These are phyloP conservation scores for Corymbia calophylla DNA, from an alignment of 441 rosid genomes.

Conservation along the genomic window DNA sequence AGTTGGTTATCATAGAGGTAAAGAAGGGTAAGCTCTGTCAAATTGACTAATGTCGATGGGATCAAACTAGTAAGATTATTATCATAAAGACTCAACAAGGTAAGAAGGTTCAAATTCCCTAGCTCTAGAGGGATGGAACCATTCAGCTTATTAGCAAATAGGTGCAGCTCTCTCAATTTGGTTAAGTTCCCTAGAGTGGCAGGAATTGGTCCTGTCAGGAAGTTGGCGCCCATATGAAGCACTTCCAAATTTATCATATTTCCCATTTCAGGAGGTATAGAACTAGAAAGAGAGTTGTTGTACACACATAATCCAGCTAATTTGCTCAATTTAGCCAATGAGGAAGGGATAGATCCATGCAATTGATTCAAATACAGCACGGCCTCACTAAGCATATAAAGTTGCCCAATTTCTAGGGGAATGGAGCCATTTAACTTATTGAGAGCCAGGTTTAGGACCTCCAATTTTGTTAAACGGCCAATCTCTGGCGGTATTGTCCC, in stretches of 20 bases:
- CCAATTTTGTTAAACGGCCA: constrained; percentile 4
- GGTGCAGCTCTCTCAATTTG: neutral
- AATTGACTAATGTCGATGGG: too few species aligned
- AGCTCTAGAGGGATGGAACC: neutral
- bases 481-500: constrained; percentile 24
- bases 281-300: neutral
- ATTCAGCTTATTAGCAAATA: neutral
- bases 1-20: neutral
- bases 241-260: neutral
- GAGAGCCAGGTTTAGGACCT: constrained; percentile 5
- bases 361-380: neutral
- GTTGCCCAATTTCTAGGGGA: neutral
- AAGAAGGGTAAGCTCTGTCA: neutral
- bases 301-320: neutral
- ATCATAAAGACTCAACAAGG: too few species aligned
- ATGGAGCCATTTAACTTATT: constrained; percentile 16
- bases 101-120: neutral
- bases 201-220: neutral
- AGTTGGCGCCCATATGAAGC: neutral
- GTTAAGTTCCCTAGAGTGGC: neutral
- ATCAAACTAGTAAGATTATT: too few species aligned
- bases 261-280: neutral
- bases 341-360: neutral
- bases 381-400: neutral
- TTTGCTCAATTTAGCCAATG: neutral